Base-by-base conservation (phyloP, 495 filamentous ascomycete species). In the Lophiotrema nucula region DNA sequence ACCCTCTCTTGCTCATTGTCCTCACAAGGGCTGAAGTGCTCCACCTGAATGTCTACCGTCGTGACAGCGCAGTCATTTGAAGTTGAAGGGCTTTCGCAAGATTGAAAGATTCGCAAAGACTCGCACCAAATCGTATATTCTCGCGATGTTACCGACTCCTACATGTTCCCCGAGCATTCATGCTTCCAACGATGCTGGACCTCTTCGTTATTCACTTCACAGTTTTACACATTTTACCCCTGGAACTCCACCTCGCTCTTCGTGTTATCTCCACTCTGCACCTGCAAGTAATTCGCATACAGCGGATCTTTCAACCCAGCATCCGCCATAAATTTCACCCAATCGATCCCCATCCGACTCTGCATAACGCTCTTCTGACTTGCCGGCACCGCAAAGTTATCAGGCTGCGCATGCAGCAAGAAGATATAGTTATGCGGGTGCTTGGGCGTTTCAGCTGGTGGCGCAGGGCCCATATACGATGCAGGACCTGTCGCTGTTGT, bases 341-440 rank as follows among this genome's bases (percentile, higher is more conserved):
- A 67, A 44, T 77, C 67, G 55, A 79, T 78, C 0, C 69, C 71
- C 18, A 72, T 42, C 41, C 73, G 71, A 47, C 74, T 74, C 28
- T 67, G 50, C 26, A 69, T 69, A 1, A 64, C 68, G 15, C 3
- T 12, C 24, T 45, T 38, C 25, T 63, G 53, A 12, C 57, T 41
- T 3, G 56, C 54, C 10, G 73, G 73, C 19, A 75, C 67, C 33
- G 67, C 67, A 60, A 70, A 77, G 55, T 69, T 69, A 21, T 52
- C 67, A 0, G 74, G 72, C 61, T 74, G 70, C 33, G 68, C 70
- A 66, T 69, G 76, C 8, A 79, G 53, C 33, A 79, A 58, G 47
- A 74, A 70, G 12, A 76, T 70, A 67, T 79, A 79, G 31, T 72
- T 70, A 59, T 79, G 76, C 6, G 76, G 70, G 51, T 76, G 71